A percentile compares a stretch with the other conserved stretches of the same genome.
Evolutionary conservation across 2,329 filamentous ascomycete genomes (phyloP).

Genomic region (Ophiostoma montium): DNA sequence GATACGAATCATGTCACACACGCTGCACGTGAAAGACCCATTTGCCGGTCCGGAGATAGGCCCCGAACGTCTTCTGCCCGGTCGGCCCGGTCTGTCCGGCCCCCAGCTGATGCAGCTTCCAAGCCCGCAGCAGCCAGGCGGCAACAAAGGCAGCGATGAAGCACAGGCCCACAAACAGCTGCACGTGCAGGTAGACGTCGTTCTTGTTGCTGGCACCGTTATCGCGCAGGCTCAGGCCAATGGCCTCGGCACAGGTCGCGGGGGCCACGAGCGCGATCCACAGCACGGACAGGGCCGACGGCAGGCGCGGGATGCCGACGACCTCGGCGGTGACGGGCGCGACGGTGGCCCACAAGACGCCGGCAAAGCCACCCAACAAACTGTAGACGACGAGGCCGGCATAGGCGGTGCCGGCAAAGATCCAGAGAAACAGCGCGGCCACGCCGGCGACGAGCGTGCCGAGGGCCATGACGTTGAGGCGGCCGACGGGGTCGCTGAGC

Average conservation of each 20-base stretch:
- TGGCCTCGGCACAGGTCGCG: slow-evolving; percentile 52
- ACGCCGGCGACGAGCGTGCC: slow-evolving; percentile 52
- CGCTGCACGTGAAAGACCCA: slow-evolving; percentile 11
- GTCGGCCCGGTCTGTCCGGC: slow-evolving; percentile 5
- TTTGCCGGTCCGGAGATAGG: slow-evolving; percentile 10
- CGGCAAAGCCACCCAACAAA: slow-evolving; percentile 53
- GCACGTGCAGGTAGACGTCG: slow-evolving; percentile 34
- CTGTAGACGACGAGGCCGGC: slow-evolving; percentile 59
- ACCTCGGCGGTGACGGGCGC: slow-evolving; percentile 61
- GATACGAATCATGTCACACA: slow-evolving; percentile 1
- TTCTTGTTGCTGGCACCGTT: slow-evolving; percentile 18
- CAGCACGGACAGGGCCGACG: slow-evolving; percentile 51
- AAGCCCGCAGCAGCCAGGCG: slow-evolving; percentile 28
- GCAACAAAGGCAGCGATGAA: slow-evolving; percentile 41
- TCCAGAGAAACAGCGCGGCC: slow-evolving; percentile 59
- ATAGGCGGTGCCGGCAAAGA: slow-evolving; percentile 47
- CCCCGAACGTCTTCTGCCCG: not conserved
- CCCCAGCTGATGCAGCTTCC: slow-evolving; percentile 28
- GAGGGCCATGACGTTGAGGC: slow-evolving; percentile 56
- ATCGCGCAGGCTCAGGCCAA: slow-evolving; percentile 41
- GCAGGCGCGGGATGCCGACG: slow-evolving; percentile 53
- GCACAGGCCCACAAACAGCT: slow-evolving; percentile 47
- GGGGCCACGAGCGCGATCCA: slow-evolving; percentile 62
- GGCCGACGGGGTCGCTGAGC: slow-evolving; percentile 53
- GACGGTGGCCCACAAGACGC: slow-evolving; percentile 57